These are phyloP conservation scores for Gossypium aridum DNA, from an alignment of 441 rosid genomes.

Conservation along the genomic window DNA sequence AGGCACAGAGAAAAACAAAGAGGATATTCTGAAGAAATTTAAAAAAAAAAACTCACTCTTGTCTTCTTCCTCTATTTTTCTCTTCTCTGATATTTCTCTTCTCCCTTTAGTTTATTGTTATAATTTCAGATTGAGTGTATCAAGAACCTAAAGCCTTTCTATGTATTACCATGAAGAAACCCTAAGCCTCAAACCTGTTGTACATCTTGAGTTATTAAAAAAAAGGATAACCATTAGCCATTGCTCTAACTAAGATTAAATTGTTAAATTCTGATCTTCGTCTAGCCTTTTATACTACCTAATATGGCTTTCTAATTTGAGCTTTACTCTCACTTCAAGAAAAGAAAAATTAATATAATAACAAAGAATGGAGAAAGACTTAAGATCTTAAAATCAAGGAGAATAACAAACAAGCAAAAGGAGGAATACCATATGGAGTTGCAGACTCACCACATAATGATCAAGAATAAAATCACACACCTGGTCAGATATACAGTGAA, in stretches of 20 bases:
- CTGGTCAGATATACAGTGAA: neutral
- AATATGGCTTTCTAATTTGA: neutral
- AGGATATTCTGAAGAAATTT: no score
- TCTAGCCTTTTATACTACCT: neutral
- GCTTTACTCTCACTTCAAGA: neutral
- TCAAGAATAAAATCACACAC: conserved; percentile 1
- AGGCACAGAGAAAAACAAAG: no score
- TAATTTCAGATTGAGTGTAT: no score
- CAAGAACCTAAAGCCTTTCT: neutral
- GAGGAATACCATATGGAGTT: neutral
- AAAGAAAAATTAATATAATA: neutral
- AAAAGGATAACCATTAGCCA: neutral
- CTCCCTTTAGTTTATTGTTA: no score
- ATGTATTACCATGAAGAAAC: neutral
- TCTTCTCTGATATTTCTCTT: no score
- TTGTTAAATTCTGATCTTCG: neutral
- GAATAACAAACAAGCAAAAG: neutral
- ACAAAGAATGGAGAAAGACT: neutral
- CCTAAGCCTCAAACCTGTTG: neutral
- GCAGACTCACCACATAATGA: neutral
- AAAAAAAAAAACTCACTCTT: no score
- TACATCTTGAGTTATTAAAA: neutral
- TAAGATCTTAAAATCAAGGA: neutral
- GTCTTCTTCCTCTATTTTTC: no score
- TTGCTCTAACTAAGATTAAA: neutral